A percentile compares a stretch with the other conserved stretches of the same genome.
Conservation (phyloP, 2,329 filamentous ascomycete species). For the Cercospora brassicicola region DNA sequence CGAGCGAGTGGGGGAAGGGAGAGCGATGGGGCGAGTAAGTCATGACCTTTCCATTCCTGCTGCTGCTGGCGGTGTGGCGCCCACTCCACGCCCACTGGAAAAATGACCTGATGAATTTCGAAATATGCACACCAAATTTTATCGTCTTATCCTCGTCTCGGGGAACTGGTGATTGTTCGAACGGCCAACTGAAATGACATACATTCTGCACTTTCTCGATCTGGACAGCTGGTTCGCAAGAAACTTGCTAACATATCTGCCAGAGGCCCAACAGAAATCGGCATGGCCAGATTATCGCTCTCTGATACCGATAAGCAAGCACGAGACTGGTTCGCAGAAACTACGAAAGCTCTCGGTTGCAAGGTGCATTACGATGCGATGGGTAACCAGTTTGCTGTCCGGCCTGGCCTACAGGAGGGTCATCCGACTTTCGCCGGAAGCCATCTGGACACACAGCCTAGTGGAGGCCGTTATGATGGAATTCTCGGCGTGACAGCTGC, state of each 20-base stretch:
- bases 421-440: slow-evolving; percentile 40
- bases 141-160: slow-evolving; percentile 21
- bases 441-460: slow-evolving; percentile 60
- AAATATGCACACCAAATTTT: slow-evolving; percentile 26
- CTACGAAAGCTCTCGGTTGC: slow-evolving; percentile 64
- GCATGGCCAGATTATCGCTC: slow-evolving; percentile 73
- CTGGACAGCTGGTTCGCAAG: not conserved
- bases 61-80: slow-evolving; percentile 7
- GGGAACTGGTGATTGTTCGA: slow-evolving; percentile 21
- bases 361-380: slow-evolving; percentile 69
- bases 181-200: slow-evolving; percentile 22
- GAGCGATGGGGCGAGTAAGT: slow-evolving; percentile 67
- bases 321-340: slow-evolving; percentile 72
- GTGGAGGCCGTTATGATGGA: slow-evolving; percentile 71
- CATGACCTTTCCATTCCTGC: not conserved
- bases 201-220: not conserved
- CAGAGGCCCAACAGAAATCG: slow-evolving; percentile 59
- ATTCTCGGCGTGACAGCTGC: slow-evolving; percentile 73
- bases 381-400: slow-evolving; percentile 77
- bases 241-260: slow-evolving; percentile 14
- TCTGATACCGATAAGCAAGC: slow-evolving; percentile 70
- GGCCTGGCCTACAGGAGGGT: slow-evolving; percentile 61
- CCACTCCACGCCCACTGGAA: slow-evolving; percentile 1
- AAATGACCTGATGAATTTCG: slow-evolving; percentile 24
- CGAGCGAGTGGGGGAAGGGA: slow-evolving; percentile 66